phyloP scores from a whole-genome alignment of 257 asterid genomes.

The Ilex aquifolium region DNA sequence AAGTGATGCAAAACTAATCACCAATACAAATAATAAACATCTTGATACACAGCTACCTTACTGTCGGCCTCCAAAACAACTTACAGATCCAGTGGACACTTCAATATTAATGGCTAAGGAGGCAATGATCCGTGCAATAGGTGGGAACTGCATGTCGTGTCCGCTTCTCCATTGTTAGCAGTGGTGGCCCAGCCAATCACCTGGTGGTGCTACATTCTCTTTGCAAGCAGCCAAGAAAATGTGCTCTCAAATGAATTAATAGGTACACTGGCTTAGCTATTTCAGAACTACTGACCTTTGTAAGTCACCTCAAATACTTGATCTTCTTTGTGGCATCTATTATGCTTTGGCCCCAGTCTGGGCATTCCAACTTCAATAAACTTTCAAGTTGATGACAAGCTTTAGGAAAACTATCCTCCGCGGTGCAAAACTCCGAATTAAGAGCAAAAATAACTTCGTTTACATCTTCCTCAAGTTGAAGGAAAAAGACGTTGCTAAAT shows the following conservation, averaged over 20 bases:
- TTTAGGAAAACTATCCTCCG: constrained; percentile 39
- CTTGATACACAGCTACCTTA: too few relatives aligned
- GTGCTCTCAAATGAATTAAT: too few relatives aligned
- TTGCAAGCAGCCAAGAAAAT: neutral
- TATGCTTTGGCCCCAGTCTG: constrained; percentile 34
- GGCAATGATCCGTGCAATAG: too few relatives aligned
- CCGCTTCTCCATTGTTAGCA: neutral
- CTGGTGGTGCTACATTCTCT: too few relatives aligned
- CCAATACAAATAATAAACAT: too few relatives aligned
- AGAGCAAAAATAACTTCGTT: constrained; percentile 79
- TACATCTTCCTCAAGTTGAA: constrained; percentile 78
- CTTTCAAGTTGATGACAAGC: constrained; percentile 35
- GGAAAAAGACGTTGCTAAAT: constrained; percentile 54
- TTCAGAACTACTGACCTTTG: neutral
- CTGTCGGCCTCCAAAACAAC: too few relatives aligned
- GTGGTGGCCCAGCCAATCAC: too few relatives aligned
- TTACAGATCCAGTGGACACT: too few relatives aligned
- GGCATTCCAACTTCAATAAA: constrained; percentile 32
- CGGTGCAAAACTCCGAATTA: constrained; percentile 30
- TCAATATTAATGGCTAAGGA: too few relatives aligned
- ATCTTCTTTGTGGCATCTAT: constrained; percentile 37
- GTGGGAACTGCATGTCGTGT: neutral
- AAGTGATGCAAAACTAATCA: too few relatives aligned
- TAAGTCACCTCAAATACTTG: constrained; percentile 31
- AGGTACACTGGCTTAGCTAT: too few relatives aligned